phyloP scores from a whole-genome alignment of 441 rosid genomes.

The Jatropha multifida region DNA sequence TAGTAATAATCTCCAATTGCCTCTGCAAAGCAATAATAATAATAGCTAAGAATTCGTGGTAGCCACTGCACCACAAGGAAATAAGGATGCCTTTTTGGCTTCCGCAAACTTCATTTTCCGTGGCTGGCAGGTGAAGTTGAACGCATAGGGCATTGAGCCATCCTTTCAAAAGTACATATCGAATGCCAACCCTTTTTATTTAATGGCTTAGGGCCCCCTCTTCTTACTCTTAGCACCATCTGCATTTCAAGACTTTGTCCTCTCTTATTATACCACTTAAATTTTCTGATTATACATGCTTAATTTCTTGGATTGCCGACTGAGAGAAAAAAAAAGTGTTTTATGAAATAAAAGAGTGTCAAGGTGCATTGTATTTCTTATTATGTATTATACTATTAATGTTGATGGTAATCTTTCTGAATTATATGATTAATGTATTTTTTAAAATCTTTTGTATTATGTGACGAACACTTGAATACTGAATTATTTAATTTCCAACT shows the following conservation, averaged over 20 bases:
- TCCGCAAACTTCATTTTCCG: constrained; percentile 3
- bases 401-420: too few species aligned
- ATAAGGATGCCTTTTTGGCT: not conserved
- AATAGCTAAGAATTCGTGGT: not conserved
- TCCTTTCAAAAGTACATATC: not conserved
- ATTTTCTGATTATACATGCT: not conserved
- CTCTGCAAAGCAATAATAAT: not conserved
- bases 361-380: too few species aligned
- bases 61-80: not conserved
- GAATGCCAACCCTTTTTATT: not conserved
- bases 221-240: too few species aligned
- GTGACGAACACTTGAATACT: too few species aligned
- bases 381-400: too few species aligned
- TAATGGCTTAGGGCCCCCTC: not conserved
- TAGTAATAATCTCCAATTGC: not conserved
- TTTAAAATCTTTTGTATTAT: too few species aligned
- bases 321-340: not conserved
- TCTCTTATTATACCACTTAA: not conserved
- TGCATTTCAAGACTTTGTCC: not conserved
- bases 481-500: too few species aligned
- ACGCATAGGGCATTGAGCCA: not conserved
- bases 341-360: too few species aligned
- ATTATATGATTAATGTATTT: too few species aligned
- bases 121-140: not conserved
- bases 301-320: constrained; percentile 1